Conservation (phyloP, 1,284 basidiomycete species). For the Termitomyces sp. region DNA sequence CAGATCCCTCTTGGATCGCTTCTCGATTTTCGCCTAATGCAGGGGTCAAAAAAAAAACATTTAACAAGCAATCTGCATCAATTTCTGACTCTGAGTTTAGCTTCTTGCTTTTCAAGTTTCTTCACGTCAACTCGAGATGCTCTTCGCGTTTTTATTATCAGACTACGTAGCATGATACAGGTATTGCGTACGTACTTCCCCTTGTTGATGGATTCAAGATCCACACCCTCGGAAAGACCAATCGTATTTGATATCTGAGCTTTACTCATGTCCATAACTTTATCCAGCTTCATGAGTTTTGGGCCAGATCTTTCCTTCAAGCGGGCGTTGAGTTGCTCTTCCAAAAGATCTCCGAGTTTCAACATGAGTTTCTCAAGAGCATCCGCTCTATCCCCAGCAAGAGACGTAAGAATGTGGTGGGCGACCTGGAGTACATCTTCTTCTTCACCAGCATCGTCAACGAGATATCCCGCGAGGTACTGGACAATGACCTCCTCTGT, state of each 20-base stretch:
- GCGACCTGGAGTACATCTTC: conserved; percentile 83
- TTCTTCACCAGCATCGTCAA: conserved; percentile 91
- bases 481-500: conserved; percentile 92
- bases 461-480: conserved; percentile 88
- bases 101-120: conserved; percentile 98
- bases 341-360: conserved; percentile 60
- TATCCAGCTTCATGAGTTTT: conserved; percentile 78
- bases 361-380: conserved; percentile 63
- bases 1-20: conserved; percentile 81
- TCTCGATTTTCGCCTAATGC: conserved; percentile 89
- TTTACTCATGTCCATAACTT: conserved; percentile 93
- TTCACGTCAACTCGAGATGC: conserved; percentile 96
- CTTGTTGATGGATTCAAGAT: conserved; percentile 92
- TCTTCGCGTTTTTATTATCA: conserved; percentile 34
- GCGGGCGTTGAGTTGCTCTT: conserved; percentile 56
- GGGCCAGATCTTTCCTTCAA: conserved; percentile 54
- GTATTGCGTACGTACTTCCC: conserved; percentile 63
- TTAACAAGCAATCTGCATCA: neutral
- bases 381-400: conserved; percentile 51
- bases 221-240: conserved; percentile 81
- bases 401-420: conserved; percentile 69
- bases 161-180: conserved; percentile 11
- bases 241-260: conserved; percentile 81
- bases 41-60: neutral
- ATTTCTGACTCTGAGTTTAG: conserved; percentile 76